Evolutionary conservation across 345 rosid genomes (phyloP).

Genomic region (Camelina neglecta): DNA sequence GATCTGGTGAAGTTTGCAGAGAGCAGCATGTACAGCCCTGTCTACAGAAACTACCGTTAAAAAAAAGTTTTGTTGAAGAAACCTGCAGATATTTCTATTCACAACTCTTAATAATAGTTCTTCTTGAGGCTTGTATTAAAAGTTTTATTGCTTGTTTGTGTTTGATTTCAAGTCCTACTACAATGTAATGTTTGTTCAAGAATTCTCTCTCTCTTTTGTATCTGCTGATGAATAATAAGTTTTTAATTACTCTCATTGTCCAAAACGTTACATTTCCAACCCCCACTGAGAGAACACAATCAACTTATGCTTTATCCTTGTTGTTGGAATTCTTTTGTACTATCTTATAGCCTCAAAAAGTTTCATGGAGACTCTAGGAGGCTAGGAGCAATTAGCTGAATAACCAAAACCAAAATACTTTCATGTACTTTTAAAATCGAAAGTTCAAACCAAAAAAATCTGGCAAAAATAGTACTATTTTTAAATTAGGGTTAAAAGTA

Average conservation of each 20-base stretch:
- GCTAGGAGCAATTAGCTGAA: too few relatives aligned
- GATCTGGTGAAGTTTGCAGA: slow-evolving; percentile 83
- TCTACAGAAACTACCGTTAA: slow-evolving; percentile 82
- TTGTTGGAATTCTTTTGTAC: too few relatives aligned
- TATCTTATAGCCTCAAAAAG: too few relatives aligned
- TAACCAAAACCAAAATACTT: too few relatives aligned
- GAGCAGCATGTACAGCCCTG: slow-evolving; percentile 94
- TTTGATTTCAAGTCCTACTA: neutral
- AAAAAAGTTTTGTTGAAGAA: slow-evolving; percentile 37
- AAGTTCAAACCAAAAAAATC: too few relatives aligned
- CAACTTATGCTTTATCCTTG: too few relatives aligned
- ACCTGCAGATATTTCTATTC: slow-evolving; percentile 20
- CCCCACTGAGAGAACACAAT: too few relatives aligned
- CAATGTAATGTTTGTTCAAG: slow-evolving; percentile 12
- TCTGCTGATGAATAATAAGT: slow-evolving; percentile 27
- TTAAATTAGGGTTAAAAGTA: neutral
- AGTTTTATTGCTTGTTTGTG: slow-evolving; percentile 30
- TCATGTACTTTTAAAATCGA: too few relatives aligned
- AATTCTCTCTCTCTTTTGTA: slow-evolving; percentile 16
- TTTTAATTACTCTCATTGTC: too few relatives aligned
- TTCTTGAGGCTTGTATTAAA: slow-evolving; percentile 30
- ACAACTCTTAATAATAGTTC: neutral
- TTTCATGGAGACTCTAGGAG: too few relatives aligned
- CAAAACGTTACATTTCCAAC: neutral
- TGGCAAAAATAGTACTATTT: too few relatives aligned